phyloP scores from a whole-genome alignment of 345 rosid genomes.

The Microcos paniculata region DNA sequence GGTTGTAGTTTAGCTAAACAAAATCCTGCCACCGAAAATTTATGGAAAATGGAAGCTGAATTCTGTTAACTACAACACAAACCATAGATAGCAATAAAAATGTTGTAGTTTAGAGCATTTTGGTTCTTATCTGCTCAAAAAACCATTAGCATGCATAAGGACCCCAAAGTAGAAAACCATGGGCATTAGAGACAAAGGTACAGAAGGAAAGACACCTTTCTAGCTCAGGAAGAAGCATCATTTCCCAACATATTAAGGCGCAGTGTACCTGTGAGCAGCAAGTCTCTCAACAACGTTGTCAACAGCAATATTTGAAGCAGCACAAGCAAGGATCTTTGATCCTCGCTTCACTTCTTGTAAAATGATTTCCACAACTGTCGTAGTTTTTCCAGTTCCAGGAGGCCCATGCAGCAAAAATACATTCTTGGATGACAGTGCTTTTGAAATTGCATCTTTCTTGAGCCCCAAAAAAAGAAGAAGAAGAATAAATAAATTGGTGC shows the following conservation, averaged over 20 bases:
- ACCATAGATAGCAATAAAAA: not conserved
- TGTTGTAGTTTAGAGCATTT: not conserved
- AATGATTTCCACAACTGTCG: constrained; percentile 90
- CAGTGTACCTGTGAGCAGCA: constrained; percentile 73
- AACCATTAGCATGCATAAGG: not conserved
- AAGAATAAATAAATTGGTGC: not conserved
- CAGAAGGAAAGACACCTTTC: constrained; percentile 10
- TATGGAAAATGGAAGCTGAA: not conserved
- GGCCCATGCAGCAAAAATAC: constrained; percentile 94
- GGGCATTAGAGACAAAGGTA: not conserved
- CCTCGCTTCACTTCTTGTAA: constrained; percentile 94
- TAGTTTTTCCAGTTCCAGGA: constrained; percentile 99
- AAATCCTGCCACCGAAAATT: not conserved
- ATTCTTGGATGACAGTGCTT: constrained; percentile 81
- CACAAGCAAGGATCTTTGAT: constrained; percentile 95
- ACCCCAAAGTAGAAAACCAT: not conserved
- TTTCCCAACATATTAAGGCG: not conserved
- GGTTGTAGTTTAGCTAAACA: not conserved
- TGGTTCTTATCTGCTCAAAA: not conserved
- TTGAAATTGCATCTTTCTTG: constrained; percentile 80
- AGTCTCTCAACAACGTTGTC: constrained; percentile 98
- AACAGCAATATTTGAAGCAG: constrained; percentile 97
- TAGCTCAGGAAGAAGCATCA: not conserved
- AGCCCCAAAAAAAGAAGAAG: constrained; percentile 17
- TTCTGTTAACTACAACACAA: not conserved